Evolutionary conservation across 352 stramenopile genomes (phyloP).

Genomic region (Globisporangium paddicum): DNA sequence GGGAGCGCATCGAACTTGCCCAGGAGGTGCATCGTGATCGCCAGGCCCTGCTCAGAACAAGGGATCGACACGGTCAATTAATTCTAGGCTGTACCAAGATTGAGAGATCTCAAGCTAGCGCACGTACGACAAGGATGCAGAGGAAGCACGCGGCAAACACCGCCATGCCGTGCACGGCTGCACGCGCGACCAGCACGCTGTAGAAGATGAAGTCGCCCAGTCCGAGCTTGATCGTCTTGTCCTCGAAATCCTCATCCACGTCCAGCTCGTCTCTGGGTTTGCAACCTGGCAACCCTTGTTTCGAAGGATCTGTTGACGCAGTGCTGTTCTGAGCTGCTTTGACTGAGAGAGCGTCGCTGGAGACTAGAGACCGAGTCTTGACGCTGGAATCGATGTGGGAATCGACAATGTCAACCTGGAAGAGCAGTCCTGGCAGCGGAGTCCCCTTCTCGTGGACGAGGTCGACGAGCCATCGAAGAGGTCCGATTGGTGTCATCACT

Average conservation of each 20-base stretch:
- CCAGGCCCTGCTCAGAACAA: slow-evolving; percentile 53
- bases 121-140: slow-evolving; percentile 84
- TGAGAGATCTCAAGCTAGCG: too few species aligned
- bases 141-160: slow-evolving; percentile 91
- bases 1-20: slow-evolving; percentile 91
- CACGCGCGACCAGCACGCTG: slow-evolving; percentile 93
- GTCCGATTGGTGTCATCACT: slow-evolving; percentile 94
- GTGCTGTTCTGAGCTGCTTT: neutral
- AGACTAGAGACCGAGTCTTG: neutral
- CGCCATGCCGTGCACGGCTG: slow-evolving; percentile 90
- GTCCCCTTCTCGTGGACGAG: slow-evolving; percentile 88
- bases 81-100: too few species aligned
- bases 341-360: neutral
- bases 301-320: neutral
- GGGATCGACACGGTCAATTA: neutral
- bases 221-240: slow-evolving; percentile 86
- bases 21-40: slow-evolving; percentile 91
- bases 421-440: slow-evolving; percentile 91
- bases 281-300: too few species aligned
- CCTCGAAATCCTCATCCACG: slow-evolving; percentile 19
- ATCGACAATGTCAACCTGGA: slow-evolving; percentile 84
- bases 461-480: slow-evolving; percentile 91
- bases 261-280: neutral
- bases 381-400: slow-evolving; percentile 20
- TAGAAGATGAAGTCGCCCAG: slow-evolving; percentile 99